Evolutionary conservation across 2,329 filamentous ascomycete species (phyloP).

Genomic region (Thelonectria blattea): DNA sequence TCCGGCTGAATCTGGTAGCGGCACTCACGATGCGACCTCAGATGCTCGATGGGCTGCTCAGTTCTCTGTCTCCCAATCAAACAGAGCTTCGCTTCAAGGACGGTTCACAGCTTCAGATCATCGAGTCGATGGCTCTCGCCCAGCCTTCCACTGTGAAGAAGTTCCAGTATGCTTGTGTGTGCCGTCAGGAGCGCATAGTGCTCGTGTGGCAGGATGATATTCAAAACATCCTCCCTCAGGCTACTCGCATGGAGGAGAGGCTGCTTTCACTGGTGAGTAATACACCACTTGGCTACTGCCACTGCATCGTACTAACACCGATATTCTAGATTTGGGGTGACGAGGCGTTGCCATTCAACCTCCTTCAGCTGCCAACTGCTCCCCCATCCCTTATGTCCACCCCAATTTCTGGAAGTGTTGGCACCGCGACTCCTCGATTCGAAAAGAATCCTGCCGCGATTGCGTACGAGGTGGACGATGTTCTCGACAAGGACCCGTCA

Average conservation of each 20-base stretch:
- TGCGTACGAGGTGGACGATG: conserved; percentile 7
- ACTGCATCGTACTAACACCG: neutral
- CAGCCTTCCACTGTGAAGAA: conserved; percentile 9
- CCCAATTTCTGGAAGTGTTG: conserved; percentile 9
- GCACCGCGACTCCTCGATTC: conserved; percentile 1
- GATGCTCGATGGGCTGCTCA: conserved; percentile 13
- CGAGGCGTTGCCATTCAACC: conserved; percentile 10
- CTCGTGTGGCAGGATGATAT: conserved; percentile 15
- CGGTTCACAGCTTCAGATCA: conserved; percentile 13
- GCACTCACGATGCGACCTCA: conserved; percentile 17
- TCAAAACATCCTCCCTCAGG: conserved; percentile 10
- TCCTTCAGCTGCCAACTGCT: conserved; percentile 8
- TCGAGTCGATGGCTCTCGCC: conserved; percentile 1
- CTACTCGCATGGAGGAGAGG: conserved; percentile 11
- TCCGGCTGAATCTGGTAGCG: neutral
- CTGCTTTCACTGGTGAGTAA: conserved; percentile 6
- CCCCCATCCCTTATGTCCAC: conserved; percentile 1
- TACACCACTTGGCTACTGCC: too few species aligned
- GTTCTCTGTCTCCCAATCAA: neutral
- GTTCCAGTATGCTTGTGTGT: conserved; percentile 15
- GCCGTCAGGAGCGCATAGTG: conserved; percentile 2
- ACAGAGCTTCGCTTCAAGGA: conserved; percentile 16
- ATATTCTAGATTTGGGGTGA: conserved; percentile 5
- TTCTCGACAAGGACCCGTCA: conserved; percentile 8
- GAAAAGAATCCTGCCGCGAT: neutral